Base-by-base conservation (phyloP, 2,329 filamentous ascomycete species). In the Ascochyta koolunga region DNA sequence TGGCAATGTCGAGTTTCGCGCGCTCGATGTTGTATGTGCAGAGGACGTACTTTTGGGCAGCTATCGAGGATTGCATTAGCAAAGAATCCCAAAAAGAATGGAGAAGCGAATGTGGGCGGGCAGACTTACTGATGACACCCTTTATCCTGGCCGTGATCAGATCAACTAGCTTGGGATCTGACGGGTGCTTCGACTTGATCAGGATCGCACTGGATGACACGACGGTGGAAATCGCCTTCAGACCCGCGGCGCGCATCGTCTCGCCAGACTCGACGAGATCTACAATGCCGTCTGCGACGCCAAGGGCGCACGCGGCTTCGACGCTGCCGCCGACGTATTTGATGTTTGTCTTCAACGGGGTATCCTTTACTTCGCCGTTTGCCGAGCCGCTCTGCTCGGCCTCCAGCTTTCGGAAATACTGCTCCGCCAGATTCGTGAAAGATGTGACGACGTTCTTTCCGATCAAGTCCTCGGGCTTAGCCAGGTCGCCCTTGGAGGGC, bases 251-350 rank as follows among this genome's bases (percentile, higher is more conserved):
- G 70, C 90, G 89, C 95, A 99, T 99, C 0, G 95, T 99, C 78
- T 98, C 93, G 51, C 95, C 95, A 18, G 95, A 98, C 81, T 99
- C 93, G 71, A 99, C 95, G 53, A 99, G 86, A 79, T 99, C 95
- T 40, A 99, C 92, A 73, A 99, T 97, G 44, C 93, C 95, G 73
- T 98, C 93, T 37, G 95, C 95, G 24, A 98, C 93, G 47, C 95
- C 95, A 49, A 99, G 81, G 18, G 95, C 93, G 73, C 95, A 99
- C 33, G 95, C 93, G 45, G 95, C 93, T 79, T 99, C 95, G 29
- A 99, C 95, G 81, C 93, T 98, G 15, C 95, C 95, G 61, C 93
- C 95, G 56, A 98, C 84, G 76, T 95, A 96, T 69, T 96, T 91
- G 68, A 99, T 92, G 70, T 91, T 92, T 9, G 95, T 98, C 68